These are phyloP conservation scores for Sclerotinia borealis DNA, from an alignment of 2,329 filamentous ascomycete genomes.

Conservation along the genomic window DNA sequence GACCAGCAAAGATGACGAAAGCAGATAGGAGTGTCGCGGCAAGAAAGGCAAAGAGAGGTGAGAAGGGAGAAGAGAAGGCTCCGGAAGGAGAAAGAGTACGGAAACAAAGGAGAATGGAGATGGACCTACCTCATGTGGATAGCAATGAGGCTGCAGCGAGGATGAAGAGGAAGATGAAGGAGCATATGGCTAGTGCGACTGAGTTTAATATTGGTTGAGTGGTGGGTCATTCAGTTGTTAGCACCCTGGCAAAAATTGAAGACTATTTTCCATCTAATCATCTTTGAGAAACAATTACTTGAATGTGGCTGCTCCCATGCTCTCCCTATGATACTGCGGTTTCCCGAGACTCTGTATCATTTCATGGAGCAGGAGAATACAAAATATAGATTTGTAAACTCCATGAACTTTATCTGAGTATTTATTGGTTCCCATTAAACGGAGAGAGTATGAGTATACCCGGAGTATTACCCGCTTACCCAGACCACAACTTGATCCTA, in stretches of 20 bases:
- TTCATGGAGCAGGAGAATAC: too few species aligned
- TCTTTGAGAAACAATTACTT: neutral
- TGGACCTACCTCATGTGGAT: conserved; percentile 38
- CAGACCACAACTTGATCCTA: too few species aligned
- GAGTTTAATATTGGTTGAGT: conserved; percentile 63
- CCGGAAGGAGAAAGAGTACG: conserved; percentile 31
- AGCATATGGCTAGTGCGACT: conserved; percentile 49
- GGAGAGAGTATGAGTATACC: too few species aligned
- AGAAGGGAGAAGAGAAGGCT: conserved; percentile 32
- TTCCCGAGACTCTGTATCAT: too few species aligned
- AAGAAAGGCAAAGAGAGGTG: conserved; percentile 33
- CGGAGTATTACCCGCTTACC: too few species aligned
- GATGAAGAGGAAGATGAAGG: conserved; percentile 58
- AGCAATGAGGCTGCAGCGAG: conserved; percentile 55
- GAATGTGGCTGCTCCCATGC: neutral
- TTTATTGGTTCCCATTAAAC: too few species aligned
- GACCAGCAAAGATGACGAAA: conserved; percentile 39
- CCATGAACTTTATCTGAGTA: too few species aligned
- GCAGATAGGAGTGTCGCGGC: conserved; percentile 36
- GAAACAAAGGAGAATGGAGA: conserved; percentile 35
- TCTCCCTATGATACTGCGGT: too few species aligned
- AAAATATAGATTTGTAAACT: too few species aligned
- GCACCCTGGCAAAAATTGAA: neutral
- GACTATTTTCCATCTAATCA: neutral
- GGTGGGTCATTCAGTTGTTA: neutral